Evolutionary conservation across 176 grass and related monocot genomes (phyloP), one percentile per base, ranked within the genome.

Genomic region (Juncus inflexus): DNA sequence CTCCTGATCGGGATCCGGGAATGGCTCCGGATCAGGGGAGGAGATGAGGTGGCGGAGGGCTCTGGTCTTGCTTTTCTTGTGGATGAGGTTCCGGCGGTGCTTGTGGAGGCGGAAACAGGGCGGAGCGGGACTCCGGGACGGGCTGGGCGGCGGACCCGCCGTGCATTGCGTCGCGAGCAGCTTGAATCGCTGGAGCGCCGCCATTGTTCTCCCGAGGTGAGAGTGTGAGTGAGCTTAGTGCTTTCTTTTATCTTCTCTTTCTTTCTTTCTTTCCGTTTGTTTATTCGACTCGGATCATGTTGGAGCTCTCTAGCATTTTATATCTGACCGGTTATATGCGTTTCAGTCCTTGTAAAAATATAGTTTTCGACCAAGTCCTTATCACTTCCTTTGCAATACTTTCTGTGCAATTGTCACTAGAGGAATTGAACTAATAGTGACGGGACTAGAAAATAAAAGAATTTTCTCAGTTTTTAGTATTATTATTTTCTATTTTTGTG

Each of bases 131-230:
- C 75, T 77, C 12, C 75, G 62, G 3, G 64, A 77, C 2, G 75
- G 75, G 10, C 75, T 77, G 9, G 67, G 67, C 54, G 67, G 67
- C 54, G 75, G 55, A 40, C 39, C 64, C 19, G 64, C 57, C 47
- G 75, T 60, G 53, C 75, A 77, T 50, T 68, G 75, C 14, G 64
- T 77, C 38, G 75, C 75, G 6, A 77, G 75, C 6, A 77, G 64
- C 64, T 77, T 77, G 47, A 77, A 77, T 77, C 37, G 19, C 12
- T 69, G 75, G 3, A 77, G 63, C 64, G 75, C 65, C 75, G 75
- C 63, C 75, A 77, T 77, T 37, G 19, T 63, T 38, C 60, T 15
- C 42, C 58, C 2, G 6, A 7, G 42, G 15, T 52, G 35, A 35
- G 19, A 15, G 37, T 47, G 53, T 47, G 43, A 47, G 43, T 47